Evolutionary conservation across 306 rosid species (phyloP).

Genomic region (Cicer judaicum): DNA sequence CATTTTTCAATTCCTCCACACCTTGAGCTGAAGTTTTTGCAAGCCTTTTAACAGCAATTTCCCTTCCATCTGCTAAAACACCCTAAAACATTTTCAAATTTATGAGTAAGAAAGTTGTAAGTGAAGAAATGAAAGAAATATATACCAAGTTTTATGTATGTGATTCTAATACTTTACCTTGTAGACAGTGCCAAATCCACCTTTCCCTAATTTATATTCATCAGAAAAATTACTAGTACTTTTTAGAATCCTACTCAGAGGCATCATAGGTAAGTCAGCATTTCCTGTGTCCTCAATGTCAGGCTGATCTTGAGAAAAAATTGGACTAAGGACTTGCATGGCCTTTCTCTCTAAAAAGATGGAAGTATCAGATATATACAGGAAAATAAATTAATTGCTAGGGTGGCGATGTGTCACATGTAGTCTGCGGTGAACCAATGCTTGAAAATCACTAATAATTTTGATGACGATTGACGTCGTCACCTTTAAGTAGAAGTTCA

Average conservation of each 20-base stretch:
- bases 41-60: conserved; percentile 55
- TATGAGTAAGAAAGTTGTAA: conserved; percentile 20
- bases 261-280: conserved; percentile 49
- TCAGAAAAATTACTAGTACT: conserved; percentile 45
- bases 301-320: conserved; percentile 40
- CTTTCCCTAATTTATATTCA: conserved; percentile 46
- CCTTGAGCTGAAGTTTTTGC: conserved; percentile 53
- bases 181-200: conserved; percentile 60
- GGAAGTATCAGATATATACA: conserved; percentile 31
- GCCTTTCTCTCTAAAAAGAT: conserved; percentile 27
- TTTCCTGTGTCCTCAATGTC: conserved; percentile 36
- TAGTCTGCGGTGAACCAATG: neutral
- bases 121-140: conserved; percentile 9
- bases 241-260: conserved; percentile 43
- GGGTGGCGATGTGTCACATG: neutral
- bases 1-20: conserved; percentile 50
- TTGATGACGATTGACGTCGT: neutral
- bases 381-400: neutral
- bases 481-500: neutral
- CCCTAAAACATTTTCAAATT: conserved; percentile 40
- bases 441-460: neutral
- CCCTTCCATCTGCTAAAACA: conserved; percentile 45
- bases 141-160: neutral
- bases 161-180: conserved; percentile 39
- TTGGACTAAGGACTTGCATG: conserved; percentile 28